A percentile compares a stretch with the other conserved stretches of the same genome.
phyloP scores from a whole-genome alignment of 495 filamentous ascomycete genomes.

The Penicillium malachiteum region DNA sequence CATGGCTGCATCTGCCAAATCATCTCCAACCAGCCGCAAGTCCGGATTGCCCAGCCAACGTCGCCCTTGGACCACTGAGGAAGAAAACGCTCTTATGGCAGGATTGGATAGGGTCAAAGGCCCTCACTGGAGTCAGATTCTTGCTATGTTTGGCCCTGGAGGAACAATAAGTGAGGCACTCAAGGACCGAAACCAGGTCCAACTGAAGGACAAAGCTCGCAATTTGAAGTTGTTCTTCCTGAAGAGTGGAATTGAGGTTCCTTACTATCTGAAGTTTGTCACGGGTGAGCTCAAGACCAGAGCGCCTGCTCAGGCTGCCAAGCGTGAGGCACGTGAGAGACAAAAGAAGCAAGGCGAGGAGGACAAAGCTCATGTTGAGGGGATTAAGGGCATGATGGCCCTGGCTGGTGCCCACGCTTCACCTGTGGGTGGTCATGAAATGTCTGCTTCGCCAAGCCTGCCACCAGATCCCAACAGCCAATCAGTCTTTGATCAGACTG shows the following conservation, averaged over 20 bases:
- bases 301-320: conserved; percentile 78
- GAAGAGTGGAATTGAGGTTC: conserved; percentile 90
- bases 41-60: conserved; percentile 80
- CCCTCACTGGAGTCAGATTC: conserved; percentile 93
- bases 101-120: conserved; percentile 89
- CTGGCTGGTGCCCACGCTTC: conserved; percentile 50
- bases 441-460: conserved; percentile 47
- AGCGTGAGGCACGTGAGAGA: conserved; percentile 74
- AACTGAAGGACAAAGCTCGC: conserved; percentile 92
- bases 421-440: conserved; percentile 39
- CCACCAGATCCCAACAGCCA: conserved; percentile 38
- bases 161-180: conserved; percentile 81
- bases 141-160: conserved; percentile 81
- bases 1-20: conserved; percentile 76
- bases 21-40: conserved; percentile 68
- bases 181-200: conserved; percentile 91
- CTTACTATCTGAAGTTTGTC: conserved; percentile 84
- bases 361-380: conserved; percentile 69
- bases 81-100: conserved; percentile 90
- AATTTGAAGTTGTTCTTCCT: conserved; percentile 95
- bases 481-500: conserved; percentile 42
- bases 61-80: conserved; percentile 84
- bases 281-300: conserved; percentile 92
- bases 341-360: conserved; percentile 65
- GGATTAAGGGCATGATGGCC: conserved; percentile 68